phyloP scores from a whole-genome alignment of 306 rosid species.

The Argentina anserina region DNA sequence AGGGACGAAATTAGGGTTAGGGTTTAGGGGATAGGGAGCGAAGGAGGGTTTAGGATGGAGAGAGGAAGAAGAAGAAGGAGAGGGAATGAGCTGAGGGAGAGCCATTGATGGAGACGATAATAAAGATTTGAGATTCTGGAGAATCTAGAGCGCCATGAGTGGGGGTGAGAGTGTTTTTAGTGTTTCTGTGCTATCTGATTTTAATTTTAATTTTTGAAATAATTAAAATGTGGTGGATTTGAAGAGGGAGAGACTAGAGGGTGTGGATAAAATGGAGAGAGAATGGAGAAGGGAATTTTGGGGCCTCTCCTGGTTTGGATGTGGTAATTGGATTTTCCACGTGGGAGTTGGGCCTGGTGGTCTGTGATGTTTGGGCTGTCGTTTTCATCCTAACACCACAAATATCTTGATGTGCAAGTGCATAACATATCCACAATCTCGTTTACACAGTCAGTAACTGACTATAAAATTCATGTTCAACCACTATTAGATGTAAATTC shows the following conservation, averaged over 20 bases:
- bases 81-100: constrained; percentile 67
- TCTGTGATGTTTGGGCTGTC: not conserved
- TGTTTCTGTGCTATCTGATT: not conserved
- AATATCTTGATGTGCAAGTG: not conserved
- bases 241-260: constrained; percentile 15
- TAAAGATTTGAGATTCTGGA: not conserved
- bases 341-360: constrained; percentile 5
- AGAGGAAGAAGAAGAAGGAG: constrained; percentile 53
- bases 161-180: not conserved
- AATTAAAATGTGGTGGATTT: constrained; percentile 45
- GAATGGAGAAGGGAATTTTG: not conserved
- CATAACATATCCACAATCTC: too few relatives aligned
- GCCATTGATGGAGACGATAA: constrained; percentile 52
- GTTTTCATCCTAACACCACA: not conserved
- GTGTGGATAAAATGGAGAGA: constrained; percentile 52
- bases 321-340: not conserved
- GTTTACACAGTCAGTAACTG: too few relatives aligned
- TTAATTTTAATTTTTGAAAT: not conserved
- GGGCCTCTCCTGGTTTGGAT: not conserved
- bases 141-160: constrained; percentile 15
- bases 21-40: constrained; percentile 35
- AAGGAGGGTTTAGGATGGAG: constrained; percentile 45
- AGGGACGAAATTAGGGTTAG: constrained; percentile 42
- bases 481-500: too few relatives aligned
- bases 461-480: too few relatives aligned